phyloP scores from a whole-genome alignment of 1,284 basidiomycete genomes.

The Sphaerobolus stellatus region DNA sequence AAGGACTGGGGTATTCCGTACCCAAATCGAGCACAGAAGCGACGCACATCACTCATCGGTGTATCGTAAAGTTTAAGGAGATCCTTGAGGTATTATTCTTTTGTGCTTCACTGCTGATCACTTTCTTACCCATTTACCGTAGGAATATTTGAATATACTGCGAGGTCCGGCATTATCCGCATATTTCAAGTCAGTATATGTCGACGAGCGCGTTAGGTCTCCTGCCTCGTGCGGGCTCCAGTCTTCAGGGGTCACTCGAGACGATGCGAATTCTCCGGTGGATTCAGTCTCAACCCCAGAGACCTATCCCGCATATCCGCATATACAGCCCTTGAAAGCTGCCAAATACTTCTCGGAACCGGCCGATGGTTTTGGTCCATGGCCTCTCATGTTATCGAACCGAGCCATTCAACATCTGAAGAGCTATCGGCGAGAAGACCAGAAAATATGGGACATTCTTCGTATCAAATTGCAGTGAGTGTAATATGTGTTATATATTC shows the following conservation, averaged over 20 bases:
- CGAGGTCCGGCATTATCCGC: neutral
- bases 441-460: conserved; percentile 45
- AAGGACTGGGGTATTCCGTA: too few species aligned
- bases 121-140: too few species aligned
- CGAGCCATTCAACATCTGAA: conserved; percentile 46
- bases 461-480: conserved; percentile 51
- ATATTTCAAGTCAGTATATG: neutral
- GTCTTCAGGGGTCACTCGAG: too few species aligned
- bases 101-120: too few species aligned
- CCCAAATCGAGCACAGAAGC: too few species aligned
- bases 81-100: too few species aligned
- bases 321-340: conserved; percentile 48
- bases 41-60: too few species aligned
- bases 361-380: conserved; percentile 52
- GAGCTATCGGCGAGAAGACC: conserved; percentile 38
- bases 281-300: conserved; percentile 1
- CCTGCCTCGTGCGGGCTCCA: too few species aligned
- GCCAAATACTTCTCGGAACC: conserved; percentile 5
- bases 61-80: too few species aligned
- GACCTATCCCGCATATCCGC: conserved; percentile 36
- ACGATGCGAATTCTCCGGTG: too few species aligned
- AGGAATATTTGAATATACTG: conserved; percentile 5
- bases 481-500: too few species aligned
- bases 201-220: neutral
- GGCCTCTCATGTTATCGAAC: conserved; percentile 49